A percentile compares a stretch with the other conserved stretches of the same genome.
Evolutionary conservation across 2,329 filamentous ascomycete genomes (phyloP).

Genomic region (Cladosporium sp.): DNA sequence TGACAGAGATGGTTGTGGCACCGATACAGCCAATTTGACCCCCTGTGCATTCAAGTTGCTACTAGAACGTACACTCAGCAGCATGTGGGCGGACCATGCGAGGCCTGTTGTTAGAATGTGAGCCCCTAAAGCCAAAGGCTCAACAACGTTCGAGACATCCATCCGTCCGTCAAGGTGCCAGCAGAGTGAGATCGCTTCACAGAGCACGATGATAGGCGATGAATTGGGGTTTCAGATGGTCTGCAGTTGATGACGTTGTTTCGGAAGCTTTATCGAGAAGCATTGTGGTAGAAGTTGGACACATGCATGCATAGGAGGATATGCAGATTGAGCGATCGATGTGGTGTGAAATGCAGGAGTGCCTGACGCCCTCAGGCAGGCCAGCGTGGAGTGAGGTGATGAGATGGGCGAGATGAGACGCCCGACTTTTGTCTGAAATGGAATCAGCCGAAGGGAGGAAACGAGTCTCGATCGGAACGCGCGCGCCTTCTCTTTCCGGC

Average conservation of each 20-base stretch:
- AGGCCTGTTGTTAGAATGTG: not conserved
- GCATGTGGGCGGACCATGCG: not conserved
- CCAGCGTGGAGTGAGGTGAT: not conserved
- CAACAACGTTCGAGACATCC: not conserved
- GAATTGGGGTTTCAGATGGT: not conserved
- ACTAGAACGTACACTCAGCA: not conserved
- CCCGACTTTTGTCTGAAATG: not conserved
- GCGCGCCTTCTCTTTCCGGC: not conserved
- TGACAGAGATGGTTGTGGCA: not conserved
- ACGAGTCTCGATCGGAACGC: not conserved
- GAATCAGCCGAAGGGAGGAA: constrained; percentile 7
- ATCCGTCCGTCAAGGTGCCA: not conserved
- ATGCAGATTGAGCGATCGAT: not conserved
- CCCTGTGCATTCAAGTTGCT: too few species aligned
- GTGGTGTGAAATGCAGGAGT: not conserved
- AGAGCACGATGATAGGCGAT: not conserved
- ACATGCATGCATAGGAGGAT: not conserved
- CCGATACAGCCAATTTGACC: not conserved
- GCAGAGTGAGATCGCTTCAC: not conserved
- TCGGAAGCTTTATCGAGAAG: not conserved
- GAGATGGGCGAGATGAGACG: constrained; percentile 7
- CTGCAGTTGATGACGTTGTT: not conserved
- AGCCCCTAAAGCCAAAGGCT: not conserved
- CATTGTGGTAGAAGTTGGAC: not conserved
- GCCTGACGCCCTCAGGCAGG: not conserved